phyloP scores from a whole-genome alignment of 352 stramenopile species.

The Poterioochromonas sp. region DNA sequence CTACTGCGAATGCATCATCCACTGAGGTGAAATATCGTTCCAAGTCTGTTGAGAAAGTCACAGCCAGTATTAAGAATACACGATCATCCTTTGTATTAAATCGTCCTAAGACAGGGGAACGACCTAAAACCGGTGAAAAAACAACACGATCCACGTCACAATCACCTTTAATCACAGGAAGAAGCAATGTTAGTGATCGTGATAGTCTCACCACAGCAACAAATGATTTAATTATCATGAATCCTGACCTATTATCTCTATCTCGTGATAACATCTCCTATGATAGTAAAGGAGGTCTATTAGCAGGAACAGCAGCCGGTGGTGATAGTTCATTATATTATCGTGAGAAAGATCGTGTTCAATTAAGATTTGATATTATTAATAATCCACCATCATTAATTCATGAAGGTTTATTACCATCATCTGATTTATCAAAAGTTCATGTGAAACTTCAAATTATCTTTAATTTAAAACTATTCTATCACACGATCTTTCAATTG shows the following conservation, averaged over 20 bases:
- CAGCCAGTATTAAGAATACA: not conserved
- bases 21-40: too few relatives aligned
- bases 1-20: not conserved
- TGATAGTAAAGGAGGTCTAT: not conserved
- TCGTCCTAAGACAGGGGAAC: not conserved
- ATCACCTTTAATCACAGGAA: too few relatives aligned
- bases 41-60: not conserved
- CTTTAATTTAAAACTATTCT: too few relatives aligned
- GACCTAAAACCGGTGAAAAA: not conserved
- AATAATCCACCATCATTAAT: not conserved
- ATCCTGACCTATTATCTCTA: not conserved
- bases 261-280: not conserved
- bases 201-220: not conserved
- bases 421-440: not conserved
- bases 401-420: not conserved
- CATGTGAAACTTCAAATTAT: not conserved
- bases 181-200: not conserved
- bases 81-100: not conserved
- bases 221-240: not conserved
- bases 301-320: too few relatives aligned
- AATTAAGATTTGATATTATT: slow-evolving; percentile 15
- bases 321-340: too few relatives aligned
- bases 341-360: not conserved
- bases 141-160: too few relatives aligned
- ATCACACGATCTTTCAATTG: too few relatives aligned